These are phyloP conservation scores for Nissolia schottii DNA, from an alignment of 306 rosid species.

Conservation along the genomic window DNA sequence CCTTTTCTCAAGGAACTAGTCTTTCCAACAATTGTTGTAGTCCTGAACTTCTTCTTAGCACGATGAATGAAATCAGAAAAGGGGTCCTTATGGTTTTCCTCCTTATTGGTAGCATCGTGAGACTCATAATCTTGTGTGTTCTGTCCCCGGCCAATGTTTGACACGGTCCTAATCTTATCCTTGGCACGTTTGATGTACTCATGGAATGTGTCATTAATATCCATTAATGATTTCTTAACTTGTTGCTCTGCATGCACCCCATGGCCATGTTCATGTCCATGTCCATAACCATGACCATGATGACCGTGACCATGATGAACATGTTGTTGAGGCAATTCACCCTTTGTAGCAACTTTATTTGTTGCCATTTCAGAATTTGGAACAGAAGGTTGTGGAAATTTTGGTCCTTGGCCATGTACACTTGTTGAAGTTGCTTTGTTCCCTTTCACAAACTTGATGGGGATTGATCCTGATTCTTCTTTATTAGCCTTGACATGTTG, in stretches of 20 bases:
- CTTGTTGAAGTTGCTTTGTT: no score
- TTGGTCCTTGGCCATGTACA: neutral
- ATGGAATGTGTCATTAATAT: constrained; percentile 33
- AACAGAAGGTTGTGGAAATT: neutral
- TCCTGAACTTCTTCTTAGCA: constrained; percentile 40
- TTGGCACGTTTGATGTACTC: constrained; percentile 34
- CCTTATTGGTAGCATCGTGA: constrained; percentile 9
- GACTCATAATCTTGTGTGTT: constrained; percentile 11
- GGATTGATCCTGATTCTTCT: constrained; percentile 11
- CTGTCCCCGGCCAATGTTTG: constrained; percentile 28
- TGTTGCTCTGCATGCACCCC: constrained; percentile 1
- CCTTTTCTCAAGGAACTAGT: constrained; percentile 32
- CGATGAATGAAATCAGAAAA: constrained; percentile 43
- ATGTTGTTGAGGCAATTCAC: neutral
- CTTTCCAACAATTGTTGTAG: constrained; percentile 34
- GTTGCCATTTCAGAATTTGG: constrained; percentile 13
- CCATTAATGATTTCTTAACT: neutral
- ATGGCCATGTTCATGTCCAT: neutral
- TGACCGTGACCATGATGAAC: neutral
- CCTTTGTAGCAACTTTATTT: constrained; percentile 2
- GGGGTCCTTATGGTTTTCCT: constrained; percentile 28
- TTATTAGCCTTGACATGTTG: constrained; percentile 8
- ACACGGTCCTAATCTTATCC: constrained; percentile 29
- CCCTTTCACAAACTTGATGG: constrained; percentile 33
- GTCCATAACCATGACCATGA: neutral